Percentiles rank a stretch among this genome's conserved stretches.
Evolutionary conservation across 2,329 filamentous ascomycete species (phyloP).

Genomic region (Cordyceps cicadae): DNA sequence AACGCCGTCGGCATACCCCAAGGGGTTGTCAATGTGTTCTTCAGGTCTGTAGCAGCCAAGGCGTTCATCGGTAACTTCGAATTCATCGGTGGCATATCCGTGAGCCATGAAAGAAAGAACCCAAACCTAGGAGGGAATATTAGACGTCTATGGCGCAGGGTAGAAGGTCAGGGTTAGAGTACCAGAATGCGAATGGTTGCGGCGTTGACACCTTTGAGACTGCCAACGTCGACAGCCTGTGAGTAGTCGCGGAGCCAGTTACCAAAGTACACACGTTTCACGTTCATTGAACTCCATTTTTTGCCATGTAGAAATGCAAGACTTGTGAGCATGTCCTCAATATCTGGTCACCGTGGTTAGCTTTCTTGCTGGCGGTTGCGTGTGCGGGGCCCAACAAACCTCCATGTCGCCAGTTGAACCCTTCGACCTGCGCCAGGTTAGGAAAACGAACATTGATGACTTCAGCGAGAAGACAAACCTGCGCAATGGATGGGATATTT

Average conservation of each 20-base stretch:
- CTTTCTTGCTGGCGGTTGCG: background rate
- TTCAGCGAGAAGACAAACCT: constrained; percentile 22
- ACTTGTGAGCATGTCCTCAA: constrained; percentile 73
- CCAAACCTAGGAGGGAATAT: constrained; percentile 47
- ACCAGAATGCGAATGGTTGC: constrained; percentile 69
- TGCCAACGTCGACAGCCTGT: constrained; percentile 73
- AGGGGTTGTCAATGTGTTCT: constrained; percentile 67
- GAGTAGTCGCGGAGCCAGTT: constrained; percentile 85
- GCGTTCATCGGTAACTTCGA: constrained; percentile 73
- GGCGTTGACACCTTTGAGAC: constrained; percentile 68
- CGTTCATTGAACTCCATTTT: constrained; percentile 74
- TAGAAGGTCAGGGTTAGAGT: constrained; percentile 13
- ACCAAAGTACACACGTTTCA: constrained; percentile 74
- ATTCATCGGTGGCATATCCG: constrained; percentile 79
- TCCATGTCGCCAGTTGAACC: constrained; percentile 62
- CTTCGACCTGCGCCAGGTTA: constrained; percentile 47
- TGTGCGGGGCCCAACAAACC: constrained; percentile 28
- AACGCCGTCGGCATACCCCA: constrained; percentile 74
- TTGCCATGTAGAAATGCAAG: constrained; percentile 70
- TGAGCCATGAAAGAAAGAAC: constrained; percentile 74
- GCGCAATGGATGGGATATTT: constrained; percentile 59
- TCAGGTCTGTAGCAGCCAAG: constrained; percentile 76
- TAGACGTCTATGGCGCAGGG: background rate
- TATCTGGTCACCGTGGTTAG: constrained; percentile 40
- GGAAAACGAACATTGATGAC: background rate